Evolutionary conservation across 257 asterid species (phyloP), one percentile per base, ranked within the genome.

Genomic region (Nicotiana tabacum): DNA sequence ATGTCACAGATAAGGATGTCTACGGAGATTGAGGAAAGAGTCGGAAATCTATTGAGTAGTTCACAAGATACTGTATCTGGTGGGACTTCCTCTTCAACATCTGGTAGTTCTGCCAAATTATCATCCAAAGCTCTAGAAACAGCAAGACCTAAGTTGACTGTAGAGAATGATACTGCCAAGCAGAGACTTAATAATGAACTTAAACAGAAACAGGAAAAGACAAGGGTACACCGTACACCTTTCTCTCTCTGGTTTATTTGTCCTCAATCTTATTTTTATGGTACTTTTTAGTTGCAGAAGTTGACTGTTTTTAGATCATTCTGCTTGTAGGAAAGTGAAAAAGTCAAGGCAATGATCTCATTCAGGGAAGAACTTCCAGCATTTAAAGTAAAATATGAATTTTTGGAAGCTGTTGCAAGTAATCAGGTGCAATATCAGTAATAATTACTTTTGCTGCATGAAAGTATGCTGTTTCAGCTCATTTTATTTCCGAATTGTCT

Each of bases 361-460:
- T 93, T 96, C 83, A 89, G 98, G 87, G 98, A 91, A 87, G 92
- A 90, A 88, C 95, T 96, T 82, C 98, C 98, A 0, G 98, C 98
- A 57, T 96, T 84, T 86, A 92, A 96, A 87, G 88, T 88, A 53
- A 96, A 91, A 85, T 85, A 92, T 24, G 97, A 93, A 66, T 93
- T 96, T 87, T 82, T 94, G 91, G 89, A 93, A 86, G 98, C 98
- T 55, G 97, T 96, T 80, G 92, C 92, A 18, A 87, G 83, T 88
- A 89, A 91, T 89, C 99, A 94, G 97, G 99, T 93, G 83, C 39
- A 65, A 48, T 37, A 66, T 48, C 51, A 46, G 66, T 70, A 21
- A 12, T 0, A n/a, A 12, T 62, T 60, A 70, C 61, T 72, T 46
- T 16, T 46, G 37, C 37, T 0, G 15, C 61, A 72, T 43, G 61